Base-by-base conservation (phyloP, 208 protist genomes). In the Naegleria lovaniensis region DNA sequence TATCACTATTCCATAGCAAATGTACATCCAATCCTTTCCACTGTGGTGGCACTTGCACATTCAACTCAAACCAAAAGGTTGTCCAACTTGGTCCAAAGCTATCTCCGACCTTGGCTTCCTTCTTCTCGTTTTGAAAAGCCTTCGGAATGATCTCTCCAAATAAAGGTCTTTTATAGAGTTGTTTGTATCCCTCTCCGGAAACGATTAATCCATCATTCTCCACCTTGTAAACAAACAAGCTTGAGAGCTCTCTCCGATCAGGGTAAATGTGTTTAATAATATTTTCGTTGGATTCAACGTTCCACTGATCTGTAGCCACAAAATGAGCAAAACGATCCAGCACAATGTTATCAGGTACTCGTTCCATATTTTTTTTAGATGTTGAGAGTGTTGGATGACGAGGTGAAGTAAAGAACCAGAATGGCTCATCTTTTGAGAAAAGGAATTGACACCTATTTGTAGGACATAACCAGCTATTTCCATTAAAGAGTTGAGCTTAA, bases 1-100 rank as follows among this genome's bases (percentile, higher is more conserved):
- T 92, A 15, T 67, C 85, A 5, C 84, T 91, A 79, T 95, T 92
- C 92, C 92, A 95, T 4, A 94, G 5, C 0, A 95, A 92, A 92
- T 95, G 93, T 4, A 95, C 91, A 29, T 92, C 89, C 19, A 91
- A 52, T 59, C 59, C 90, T 36, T 39, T 83, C 91, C 91, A 92
- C n/a, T 79, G 11, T 11, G n/a, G 5, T 48, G 92, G 93, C 13
- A 94, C 79, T 6, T 89, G 51, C 3, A 93, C 33, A 6, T 91
- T 15, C 1, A 94, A 13, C 33, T 90, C 38, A 39, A 94, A 93
- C 93, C 92, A 94, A 86, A 91, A 92, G 9, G 89, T 94, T 15
- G 59, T 52, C 92, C 92, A 92, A 9, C 51, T 87, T 25, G 91
- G 91, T 5, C 91, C 91, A 90, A 92, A 92, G 5, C 19, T 59